phyloP scores from a whole-genome alignment of 2,329 filamentous ascomycete species.

The Colletotrichum tanaceti region DNA sequence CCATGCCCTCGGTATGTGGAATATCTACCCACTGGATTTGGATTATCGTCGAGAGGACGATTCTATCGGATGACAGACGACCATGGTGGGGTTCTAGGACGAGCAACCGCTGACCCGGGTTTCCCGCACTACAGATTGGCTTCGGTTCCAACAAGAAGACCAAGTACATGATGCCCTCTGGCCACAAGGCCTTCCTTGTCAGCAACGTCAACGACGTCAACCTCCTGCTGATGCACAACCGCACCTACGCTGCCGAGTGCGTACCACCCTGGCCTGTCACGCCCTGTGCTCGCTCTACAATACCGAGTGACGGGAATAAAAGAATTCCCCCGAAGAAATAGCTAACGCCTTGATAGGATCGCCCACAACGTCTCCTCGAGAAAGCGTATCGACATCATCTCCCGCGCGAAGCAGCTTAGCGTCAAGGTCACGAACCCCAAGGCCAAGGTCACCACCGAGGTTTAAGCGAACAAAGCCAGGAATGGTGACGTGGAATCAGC shows the following conservation, averaged over 20 bases:
- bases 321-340: neutral
- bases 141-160: conserved; percentile 99
- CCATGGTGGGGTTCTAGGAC: neutral
- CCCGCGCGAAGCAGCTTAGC: conserved; percentile 96
- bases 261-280: conserved; percentile 53
- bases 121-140: conserved; percentile 76
- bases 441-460: conserved; percentile 98
- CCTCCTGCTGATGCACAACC: conserved; percentile 99
- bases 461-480: conserved; percentile 59
- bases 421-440: conserved; percentile 99
- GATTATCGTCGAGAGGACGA: conserved; percentile 29
- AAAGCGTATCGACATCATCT: conserved; percentile 98
- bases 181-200: conserved; percentile 99
- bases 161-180: conserved; percentile 97
- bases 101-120: conserved; percentile 25
- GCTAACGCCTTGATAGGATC: conserved; percentile 73
- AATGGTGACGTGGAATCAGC: conserved; percentile 26
- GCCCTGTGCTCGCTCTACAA: neutral
- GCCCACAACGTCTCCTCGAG: conserved; percentile 97
- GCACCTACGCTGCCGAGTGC: conserved; percentile 98
- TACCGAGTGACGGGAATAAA: neutral
- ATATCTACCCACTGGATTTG: conserved; percentile 12
- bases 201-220: conserved; percentile 96
- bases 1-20: conserved; percentile 95
- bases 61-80: conserved; percentile 39